phyloP scores from a whole-genome alignment of 495 filamentous ascomycete genomes.

The Penicillium coffeae region DNA sequence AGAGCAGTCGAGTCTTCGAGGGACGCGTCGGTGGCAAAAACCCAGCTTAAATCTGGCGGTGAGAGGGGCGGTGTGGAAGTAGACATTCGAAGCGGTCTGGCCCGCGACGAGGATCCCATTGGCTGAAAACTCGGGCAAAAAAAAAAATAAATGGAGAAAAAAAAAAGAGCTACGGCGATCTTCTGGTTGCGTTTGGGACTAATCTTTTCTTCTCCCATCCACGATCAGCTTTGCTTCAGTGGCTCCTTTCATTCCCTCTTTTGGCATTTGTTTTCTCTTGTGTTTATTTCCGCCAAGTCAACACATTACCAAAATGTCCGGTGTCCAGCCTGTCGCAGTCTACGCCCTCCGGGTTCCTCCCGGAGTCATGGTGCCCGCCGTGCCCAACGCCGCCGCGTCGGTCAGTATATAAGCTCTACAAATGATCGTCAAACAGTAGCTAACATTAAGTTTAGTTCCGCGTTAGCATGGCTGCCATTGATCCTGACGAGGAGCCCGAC shows the following conservation, averaged over 20 bases:
- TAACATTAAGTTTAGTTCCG: slow-evolving; percentile 61
- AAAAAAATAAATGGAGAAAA: slow-evolving; percentile 26
- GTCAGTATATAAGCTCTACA: slow-evolving; percentile 51
- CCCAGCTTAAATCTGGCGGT: slow-evolving; percentile 17
- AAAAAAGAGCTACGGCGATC: slow-evolving; percentile 23
- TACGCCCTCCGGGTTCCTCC: slow-evolving; percentile 86
- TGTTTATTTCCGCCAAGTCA: background rate
- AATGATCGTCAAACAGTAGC: slow-evolving; percentile 12
- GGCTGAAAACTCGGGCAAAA: slow-evolving; percentile 8
- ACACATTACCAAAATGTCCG: slow-evolving; percentile 42
- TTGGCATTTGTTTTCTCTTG: background rate
- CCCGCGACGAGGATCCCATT: slow-evolving; percentile 7
- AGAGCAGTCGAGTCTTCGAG: slow-evolving; percentile 5
- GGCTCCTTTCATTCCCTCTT: slow-evolving; percentile 20
- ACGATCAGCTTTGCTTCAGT: slow-evolving; percentile 22
- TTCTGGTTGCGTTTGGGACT: slow-evolving; percentile 21
- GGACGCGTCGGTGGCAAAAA: slow-evolving; percentile 23
- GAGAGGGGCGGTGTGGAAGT: slow-evolving; percentile 13
- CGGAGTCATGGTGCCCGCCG: slow-evolving; percentile 69
- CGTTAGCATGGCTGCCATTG: slow-evolving; percentile 97
- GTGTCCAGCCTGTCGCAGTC: slow-evolving; percentile 70
- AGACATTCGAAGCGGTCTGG: slow-evolving; percentile 22
- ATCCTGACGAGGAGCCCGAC: slow-evolving; percentile 74
- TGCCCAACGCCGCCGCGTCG: slow-evolving; percentile 71
- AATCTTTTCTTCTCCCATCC: slow-evolving; percentile 24